A percentile compares a stretch with the other conserved stretches of the same genome.
These are phyloP conservation scores for Rhododendron ferrugineum DNA, from an alignment of 148 eudicot species.

Conservation along the genomic window DNA sequence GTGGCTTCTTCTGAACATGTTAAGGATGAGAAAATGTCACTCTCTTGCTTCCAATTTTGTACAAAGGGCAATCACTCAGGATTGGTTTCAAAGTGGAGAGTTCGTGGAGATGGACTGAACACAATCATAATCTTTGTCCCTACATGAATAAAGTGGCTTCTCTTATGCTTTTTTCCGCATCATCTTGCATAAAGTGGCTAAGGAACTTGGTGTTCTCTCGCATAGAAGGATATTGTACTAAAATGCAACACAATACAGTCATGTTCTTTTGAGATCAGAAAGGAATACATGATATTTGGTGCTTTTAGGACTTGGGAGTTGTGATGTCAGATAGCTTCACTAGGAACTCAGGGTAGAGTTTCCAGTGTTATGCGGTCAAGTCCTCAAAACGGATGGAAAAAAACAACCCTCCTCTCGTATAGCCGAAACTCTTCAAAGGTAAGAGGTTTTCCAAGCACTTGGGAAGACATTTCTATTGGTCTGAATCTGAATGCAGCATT, in stretches of 20 bases:
- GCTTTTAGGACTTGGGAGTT: not conserved
- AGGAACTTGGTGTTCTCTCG: not conserved
- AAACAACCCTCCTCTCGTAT: not conserved
- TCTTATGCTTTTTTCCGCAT: not conserved
- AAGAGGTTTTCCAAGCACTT: not conserved
- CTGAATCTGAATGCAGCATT: not conserved
- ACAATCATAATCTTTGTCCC: not conserved
- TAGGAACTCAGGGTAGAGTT: not conserved
- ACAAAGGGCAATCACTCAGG: not conserved
- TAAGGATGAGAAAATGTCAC: not conserved
- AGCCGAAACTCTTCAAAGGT: not conserved
- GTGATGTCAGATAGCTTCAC: not conserved
- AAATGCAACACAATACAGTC: not conserved
- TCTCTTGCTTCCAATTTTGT: not conserved
- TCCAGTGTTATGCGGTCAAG: not conserved
- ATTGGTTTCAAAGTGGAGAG: not conserved
- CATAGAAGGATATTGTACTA: not conserved
- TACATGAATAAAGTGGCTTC: not conserved
- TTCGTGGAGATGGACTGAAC: not conserved
- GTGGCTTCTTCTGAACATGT: not conserved
- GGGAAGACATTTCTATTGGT: not conserved
- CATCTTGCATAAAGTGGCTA: not conserved
- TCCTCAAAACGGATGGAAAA: not conserved
- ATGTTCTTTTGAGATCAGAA: not conserved
- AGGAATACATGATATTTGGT: not conserved